Conservation (phyloP, 768 basidiomycete genomes). For the Tremella mesenterica region DNA sequence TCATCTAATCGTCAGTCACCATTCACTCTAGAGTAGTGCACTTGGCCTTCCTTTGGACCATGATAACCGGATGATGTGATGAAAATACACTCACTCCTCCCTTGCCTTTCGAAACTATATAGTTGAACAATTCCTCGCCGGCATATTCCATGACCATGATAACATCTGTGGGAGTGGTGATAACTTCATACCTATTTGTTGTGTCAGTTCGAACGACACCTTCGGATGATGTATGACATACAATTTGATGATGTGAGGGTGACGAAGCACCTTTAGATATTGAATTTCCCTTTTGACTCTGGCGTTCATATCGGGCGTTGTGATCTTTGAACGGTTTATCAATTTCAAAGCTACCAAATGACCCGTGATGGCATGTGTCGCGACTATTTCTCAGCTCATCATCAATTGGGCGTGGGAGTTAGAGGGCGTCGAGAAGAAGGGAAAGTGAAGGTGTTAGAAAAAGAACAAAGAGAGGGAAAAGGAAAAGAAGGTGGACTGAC, state of each 20-base stretch:
- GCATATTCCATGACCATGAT: slow-evolving; percentile 98
- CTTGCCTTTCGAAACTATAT: slow-evolving; percentile 81
- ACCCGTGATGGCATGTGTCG: slow-evolving; percentile 84
- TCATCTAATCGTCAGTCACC: slow-evolving; percentile 53
- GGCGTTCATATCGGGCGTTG: slow-evolving; percentile 80
- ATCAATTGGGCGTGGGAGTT: too few species aligned
- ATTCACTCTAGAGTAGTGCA: not conserved
- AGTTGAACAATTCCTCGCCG: slow-evolving; percentile 93
- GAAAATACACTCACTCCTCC: slow-evolving; percentile 23
- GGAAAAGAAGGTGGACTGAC: slow-evolving; percentile 52
- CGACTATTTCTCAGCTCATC: slow-evolving; percentile 55
- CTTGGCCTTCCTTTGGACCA: too few species aligned
- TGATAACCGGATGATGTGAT: too few species aligned
- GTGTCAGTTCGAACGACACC: slow-evolving; percentile 54
- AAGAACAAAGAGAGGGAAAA: not conserved
- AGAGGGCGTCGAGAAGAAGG: too few species aligned
- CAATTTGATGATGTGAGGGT: slow-evolving; percentile 98
- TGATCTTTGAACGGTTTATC: slow-evolving; percentile 87
- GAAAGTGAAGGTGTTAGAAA: too few species aligned
- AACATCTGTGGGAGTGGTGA: slow-evolving; percentile 88
- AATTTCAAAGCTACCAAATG: slow-evolving; percentile 97
- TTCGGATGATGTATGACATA: slow-evolving; percentile 45
- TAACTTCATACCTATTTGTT: slow-evolving; percentile 51
- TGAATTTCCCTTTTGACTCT: slow-evolving; percentile 92
- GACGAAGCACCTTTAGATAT: slow-evolving; percentile 85